A percentile compares a stretch with the other conserved stretches of the same genome.
phyloP scores from a whole-genome alignment of 1,139 yeast species.

The Sporopachydermia cereana region DNA sequence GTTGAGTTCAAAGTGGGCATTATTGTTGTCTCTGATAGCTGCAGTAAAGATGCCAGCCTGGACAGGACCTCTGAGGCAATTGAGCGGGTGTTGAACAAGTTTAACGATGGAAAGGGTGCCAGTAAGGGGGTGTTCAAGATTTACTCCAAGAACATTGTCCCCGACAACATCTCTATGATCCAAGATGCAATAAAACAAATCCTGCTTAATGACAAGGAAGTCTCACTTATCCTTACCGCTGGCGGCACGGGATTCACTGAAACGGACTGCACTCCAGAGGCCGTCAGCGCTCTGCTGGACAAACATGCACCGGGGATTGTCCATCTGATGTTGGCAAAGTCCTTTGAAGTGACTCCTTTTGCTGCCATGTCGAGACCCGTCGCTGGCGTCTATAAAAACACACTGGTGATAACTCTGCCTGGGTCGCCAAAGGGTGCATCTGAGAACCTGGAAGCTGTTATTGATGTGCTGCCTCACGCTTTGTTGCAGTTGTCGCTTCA shows the following conservation, averaged over 20 bases:
- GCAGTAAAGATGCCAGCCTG: constrained; percentile 18
- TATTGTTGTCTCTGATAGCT: constrained; percentile 29
- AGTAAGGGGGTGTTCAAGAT: not conserved
- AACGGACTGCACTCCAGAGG: constrained; percentile 38
- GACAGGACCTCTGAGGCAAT: constrained; percentile 17
- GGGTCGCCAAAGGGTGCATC: constrained; percentile 38
- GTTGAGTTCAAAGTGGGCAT: constrained; percentile 21
- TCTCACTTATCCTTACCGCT: constrained; percentile 26
- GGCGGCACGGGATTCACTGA: constrained; percentile 41
- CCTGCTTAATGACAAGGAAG: constrained; percentile 13
- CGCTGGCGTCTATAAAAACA: constrained; percentile 28
- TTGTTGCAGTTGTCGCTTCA: constrained; percentile 24
- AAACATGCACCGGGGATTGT: constrained; percentile 36
- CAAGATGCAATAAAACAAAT: constrained; percentile 18
- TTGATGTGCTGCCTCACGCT: constrained; percentile 31
- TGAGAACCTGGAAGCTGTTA: constrained; percentile 31
- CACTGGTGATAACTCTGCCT: constrained; percentile 34
- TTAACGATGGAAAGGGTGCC: not conserved
- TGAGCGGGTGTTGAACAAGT: constrained; percentile 5
- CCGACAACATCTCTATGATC: constrained; percentile 26
- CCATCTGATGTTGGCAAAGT: constrained; percentile 31
- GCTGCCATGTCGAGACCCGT: constrained; percentile 37
- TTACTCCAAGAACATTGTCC: constrained; percentile 14
- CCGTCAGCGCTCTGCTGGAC: constrained; percentile 28
- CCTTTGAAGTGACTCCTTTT: constrained; percentile 30